phyloP scores from a whole-genome alignment of 495 filamentous ascomycete species.

The Neurospora sp. region DNA sequence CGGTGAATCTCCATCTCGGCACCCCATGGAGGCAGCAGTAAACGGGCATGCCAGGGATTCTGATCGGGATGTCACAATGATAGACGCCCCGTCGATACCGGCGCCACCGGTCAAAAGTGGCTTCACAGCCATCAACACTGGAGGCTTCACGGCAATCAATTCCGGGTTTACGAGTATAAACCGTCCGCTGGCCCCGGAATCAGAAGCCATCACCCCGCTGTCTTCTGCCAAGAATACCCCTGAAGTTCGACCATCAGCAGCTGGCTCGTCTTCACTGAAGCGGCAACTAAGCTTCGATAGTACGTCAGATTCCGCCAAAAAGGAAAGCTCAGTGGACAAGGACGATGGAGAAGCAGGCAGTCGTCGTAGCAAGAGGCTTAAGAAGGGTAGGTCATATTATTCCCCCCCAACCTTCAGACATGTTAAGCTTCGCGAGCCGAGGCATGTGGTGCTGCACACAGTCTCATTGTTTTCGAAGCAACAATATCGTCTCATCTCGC shows the following conservation, averaged over 20 bases:
- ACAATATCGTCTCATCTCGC: background rate
- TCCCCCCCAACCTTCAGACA: background rate
- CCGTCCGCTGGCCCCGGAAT: constrained; percentile 26
- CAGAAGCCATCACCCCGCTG: constrained; percentile 38
- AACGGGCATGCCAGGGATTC: constrained; percentile 36
- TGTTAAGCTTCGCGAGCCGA: background rate
- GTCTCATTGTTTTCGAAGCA: background rate
- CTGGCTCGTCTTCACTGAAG: constrained; percentile 54
- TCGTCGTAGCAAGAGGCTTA: constrained; percentile 82
- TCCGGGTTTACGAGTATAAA: constrained; percentile 75
- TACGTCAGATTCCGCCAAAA: constrained; percentile 38
- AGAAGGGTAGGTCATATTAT: constrained; percentile 60
- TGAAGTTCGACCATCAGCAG: constrained; percentile 44
- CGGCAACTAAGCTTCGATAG: constrained; percentile 75
- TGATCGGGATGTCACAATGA: constrained; percentile 43
- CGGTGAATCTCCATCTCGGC: constrained; percentile 61
- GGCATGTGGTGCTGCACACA: background rate
- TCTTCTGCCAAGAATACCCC: constrained; percentile 47
- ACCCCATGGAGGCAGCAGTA: constrained; percentile 57
- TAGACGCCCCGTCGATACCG: constrained; percentile 36
- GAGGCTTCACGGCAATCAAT: constrained; percentile 36
- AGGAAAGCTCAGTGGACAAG: constrained; percentile 49
- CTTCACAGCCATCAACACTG: constrained; percentile 64
- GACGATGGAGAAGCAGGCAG: constrained; percentile 64
- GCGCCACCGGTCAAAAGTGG: constrained; percentile 44